Percentiles rank a stretch among this genome's conserved stretches.
These are phyloP conservation scores for Vitis rupestris DNA, from an alignment of 164 flowering plant species.

Conservation along the genomic window DNA sequence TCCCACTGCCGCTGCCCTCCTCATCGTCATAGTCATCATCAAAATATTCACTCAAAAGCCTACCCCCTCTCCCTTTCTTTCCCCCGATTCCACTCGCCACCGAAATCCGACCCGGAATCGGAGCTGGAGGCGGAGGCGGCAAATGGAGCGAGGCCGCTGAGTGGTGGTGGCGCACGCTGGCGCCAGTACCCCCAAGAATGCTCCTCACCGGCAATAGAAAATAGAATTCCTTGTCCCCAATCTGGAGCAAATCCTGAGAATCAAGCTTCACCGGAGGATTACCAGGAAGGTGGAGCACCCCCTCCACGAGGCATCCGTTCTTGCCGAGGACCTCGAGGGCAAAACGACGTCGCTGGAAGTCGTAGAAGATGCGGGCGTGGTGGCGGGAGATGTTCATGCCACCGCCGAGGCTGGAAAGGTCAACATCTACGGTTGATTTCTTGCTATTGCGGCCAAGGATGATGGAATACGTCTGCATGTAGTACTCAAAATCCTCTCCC, in stretches of 20 bases:
- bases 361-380: conserved; percentile 99
- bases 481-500: conserved; percentile 98
- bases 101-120: conserved; percentile 4
- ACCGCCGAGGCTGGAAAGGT: conserved; percentile 86
- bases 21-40: conserved; percentile 55
- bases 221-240: conserved; percentile 96
- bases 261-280: conserved; percentile 83
- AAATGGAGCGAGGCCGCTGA: too few relatives aligned
- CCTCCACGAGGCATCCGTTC: conserved; percentile 92
- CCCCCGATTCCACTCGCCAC: conserved; percentile 13
- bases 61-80: conserved; percentile 40
- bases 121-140: too few relatives aligned
- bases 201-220: conserved; percentile 75
- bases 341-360: conserved; percentile 89
- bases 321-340: conserved; percentile 92
- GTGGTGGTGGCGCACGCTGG: conserved; percentile 6
- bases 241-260: conserved; percentile 90
- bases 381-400: conserved; percentile 99
- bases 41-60: conserved; percentile 34
- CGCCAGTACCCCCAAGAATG: conserved; percentile 46
- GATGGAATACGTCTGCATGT: conserved; percentile 98
- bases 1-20: conserved; percentile 31
- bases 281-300: conserved; percentile 91
- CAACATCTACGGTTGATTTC: conserved; percentile 90
- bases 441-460: conserved; percentile 87